phyloP scores from a whole-genome alignment of 208 protist species.

The Leishmania mexicana region DNA sequence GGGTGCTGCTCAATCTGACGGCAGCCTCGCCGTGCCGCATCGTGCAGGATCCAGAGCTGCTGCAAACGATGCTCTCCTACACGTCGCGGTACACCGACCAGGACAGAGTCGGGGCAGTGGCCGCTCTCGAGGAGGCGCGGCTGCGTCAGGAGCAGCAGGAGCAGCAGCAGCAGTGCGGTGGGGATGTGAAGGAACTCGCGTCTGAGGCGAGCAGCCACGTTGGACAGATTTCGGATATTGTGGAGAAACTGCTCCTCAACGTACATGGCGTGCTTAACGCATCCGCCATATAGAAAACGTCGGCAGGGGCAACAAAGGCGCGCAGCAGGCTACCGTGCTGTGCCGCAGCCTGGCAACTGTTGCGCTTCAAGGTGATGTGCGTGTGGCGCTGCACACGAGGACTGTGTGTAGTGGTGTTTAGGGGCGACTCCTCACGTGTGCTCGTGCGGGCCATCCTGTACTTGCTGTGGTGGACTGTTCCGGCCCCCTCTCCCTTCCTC shows the following conservation, averaged over 20 bases:
- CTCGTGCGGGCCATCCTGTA: not conserved
- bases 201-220: slow-evolving; percentile 46
- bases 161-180: not conserved
- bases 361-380: not conserved
- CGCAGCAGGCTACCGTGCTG: too few species aligned
- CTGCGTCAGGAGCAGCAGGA: slow-evolving; percentile 5
- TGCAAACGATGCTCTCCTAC: slow-evolving; percentile 70
- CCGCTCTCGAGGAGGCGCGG: slow-evolving; percentile 32
- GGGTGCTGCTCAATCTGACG: slow-evolving; percentile 78
- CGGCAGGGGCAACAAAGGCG: not conserved
- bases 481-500: not conserved
- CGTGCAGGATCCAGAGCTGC: slow-evolving; percentile 58
- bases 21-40: slow-evolving; percentile 72
- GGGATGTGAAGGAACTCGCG: slow-evolving; percentile 7
- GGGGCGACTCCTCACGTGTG: not conserved
- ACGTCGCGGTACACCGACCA: slow-evolving; percentile 62
- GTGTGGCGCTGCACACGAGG: not conserved
- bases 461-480: not conserved
- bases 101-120: slow-evolving; percentile 38
- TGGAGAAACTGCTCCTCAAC: slow-evolving; percentile 78
- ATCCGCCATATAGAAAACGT: not conserved
- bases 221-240: slow-evolving; percentile 67
- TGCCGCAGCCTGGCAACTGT: not conserved
- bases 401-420: not conserved
- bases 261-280: slow-evolving; percentile 44